Conservation (phyloP, 768 basidiomycete genomes). For the Lactarius tabidus region DNA sequence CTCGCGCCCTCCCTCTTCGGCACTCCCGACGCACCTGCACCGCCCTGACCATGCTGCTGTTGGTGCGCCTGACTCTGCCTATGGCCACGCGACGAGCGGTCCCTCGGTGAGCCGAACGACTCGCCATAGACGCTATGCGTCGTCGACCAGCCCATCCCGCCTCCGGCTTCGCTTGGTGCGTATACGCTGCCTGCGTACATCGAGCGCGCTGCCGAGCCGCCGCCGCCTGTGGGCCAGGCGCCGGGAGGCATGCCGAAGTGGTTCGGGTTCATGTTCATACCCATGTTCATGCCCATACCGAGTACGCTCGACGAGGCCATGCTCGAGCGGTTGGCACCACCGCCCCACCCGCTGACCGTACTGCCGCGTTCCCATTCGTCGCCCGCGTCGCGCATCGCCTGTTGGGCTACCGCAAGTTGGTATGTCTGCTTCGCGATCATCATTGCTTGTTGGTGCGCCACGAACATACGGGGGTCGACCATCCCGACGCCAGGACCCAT, state of each 20-base stretch:
- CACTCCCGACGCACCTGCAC: slow-evolving; percentile 20
- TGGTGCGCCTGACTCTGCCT: slow-evolving; percentile 15
- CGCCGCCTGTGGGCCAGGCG: slow-evolving; percentile 40
- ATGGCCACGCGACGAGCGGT: slow-evolving; percentile 29
- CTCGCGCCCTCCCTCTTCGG: slow-evolving; percentile 23
- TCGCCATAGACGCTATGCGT: slow-evolving; percentile 73
- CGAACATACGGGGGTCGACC: slow-evolving; percentile 34
- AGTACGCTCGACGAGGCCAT: slow-evolving; percentile 32
- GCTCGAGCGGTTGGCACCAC: slow-evolving; percentile 28
- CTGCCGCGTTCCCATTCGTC: slow-evolving; percentile 90
- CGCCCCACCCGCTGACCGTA: slow-evolving; percentile 34
- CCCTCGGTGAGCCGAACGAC: slow-evolving; percentile 28
- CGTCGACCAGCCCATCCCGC: slow-evolving; percentile 34
- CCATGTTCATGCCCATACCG: slow-evolving; percentile 35
- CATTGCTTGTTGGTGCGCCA: slow-evolving; percentile 86
- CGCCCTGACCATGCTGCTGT: slow-evolving; percentile 10
- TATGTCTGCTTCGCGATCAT: slow-evolving; percentile 84
- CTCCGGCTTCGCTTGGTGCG: slow-evolving; percentile 43
- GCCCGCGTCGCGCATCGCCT: slow-evolving; percentile 82
- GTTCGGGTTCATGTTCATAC: slow-evolving; percentile 19
- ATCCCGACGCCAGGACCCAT: slow-evolving; percentile 17
- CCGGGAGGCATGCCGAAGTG: slow-evolving; percentile 30
- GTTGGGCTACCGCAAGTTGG: slow-evolving; percentile 86
- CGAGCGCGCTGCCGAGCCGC: slow-evolving; percentile 38
- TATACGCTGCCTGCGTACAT: slow-evolving; percentile 68